Evolutionary conservation across 2,329 filamentous ascomycete species (phyloP).

Genomic region (Chalaropsis thielavioides): DNA sequence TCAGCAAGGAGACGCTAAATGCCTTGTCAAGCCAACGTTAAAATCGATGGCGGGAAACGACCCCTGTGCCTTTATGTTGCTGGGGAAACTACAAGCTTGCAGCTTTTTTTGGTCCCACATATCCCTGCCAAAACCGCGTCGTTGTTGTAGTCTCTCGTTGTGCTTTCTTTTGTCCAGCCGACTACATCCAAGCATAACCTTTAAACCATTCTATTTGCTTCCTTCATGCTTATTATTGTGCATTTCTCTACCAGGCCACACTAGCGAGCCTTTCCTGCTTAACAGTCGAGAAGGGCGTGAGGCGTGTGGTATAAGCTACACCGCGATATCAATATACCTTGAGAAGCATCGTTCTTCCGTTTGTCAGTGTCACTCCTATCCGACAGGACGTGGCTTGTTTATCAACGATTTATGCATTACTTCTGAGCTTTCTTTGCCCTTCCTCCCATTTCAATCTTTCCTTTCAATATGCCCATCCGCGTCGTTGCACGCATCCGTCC

Average conservation of each 20-base stretch:
- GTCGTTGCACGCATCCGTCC: conserved; percentile 87
- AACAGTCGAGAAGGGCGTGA: background rate
- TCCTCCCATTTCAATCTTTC: conserved; percentile 2
- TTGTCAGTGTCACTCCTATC: background rate
- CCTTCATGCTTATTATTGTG: conserved; percentile 3
- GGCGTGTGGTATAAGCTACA: background rate
- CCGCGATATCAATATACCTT: background rate
- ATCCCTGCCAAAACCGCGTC: conserved; percentile 6
- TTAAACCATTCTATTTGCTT: background rate
- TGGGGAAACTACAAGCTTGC: conserved; percentile 8
- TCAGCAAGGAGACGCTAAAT: background rate
- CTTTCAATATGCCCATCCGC: conserved; percentile 47
- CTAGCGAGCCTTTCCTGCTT: background rate
- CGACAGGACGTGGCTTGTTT: background rate
- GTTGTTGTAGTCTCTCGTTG: background rate
- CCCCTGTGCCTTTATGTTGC: conserved; percentile 11
- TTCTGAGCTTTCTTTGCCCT: conserved; percentile 13
- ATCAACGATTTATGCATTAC: background rate
- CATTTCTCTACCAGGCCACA: background rate
- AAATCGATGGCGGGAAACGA: conserved; percentile 9
- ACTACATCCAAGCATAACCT: background rate
- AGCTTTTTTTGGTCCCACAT: conserved; percentile 2
- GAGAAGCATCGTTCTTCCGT: background rate
- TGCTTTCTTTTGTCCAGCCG: background rate
- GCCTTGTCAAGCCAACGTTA: background rate